Evolutionary conservation across 1,139 yeast species (phyloP), one percentile per base, ranked within the genome.

Genomic region (Diutina catenulata): DNA sequence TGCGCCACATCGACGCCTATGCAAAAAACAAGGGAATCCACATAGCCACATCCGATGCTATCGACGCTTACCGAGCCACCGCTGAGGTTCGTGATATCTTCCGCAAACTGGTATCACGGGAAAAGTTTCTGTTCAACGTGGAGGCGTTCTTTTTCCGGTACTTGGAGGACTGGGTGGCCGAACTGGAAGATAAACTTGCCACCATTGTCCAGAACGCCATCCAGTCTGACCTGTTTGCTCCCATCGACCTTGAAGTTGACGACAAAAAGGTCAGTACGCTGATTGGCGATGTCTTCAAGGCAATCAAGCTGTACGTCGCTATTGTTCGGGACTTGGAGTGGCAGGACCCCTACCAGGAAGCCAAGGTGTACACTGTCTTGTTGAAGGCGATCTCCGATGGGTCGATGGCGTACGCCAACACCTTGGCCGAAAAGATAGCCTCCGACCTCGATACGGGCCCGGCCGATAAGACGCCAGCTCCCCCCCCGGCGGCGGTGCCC

Each of bases 321-420:
- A 62, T 80, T 14, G 58, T 84, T 37, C 64, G 62, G n/a, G 64
- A 60, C 6, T 59, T 80, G 27, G 58, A 68, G 3, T 84, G 95
- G 94, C 56, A 60, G 8, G 66, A 80, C 49, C 73, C 68, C 37
- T 66, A 61, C 41, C 87, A 83, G 46, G 53, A 69, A 26, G 80
- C 91, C 1, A 64, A 64, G 43, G 54, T 80, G 1, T 68, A 74
- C 39, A 80, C 93, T 0, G 53, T 62, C 1, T 50, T 82, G 19
- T 60, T 81, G 47, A 74, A 74, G 45, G 68, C 78, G 14, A 69
- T 81, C 23, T 75, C 91, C 1, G 74, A 73, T 35, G 77, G 82
- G 0, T 58, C 77, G 2, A 61, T 74, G 28, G 57, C 55, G 29
- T 84, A 82, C 53, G 63, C 80, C 1, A 54, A 60, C 11, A 52